Evolutionary conservation across 768 basidiomycete genomes (phyloP).

Genomic region (Baorangia bicolor): DNA sequence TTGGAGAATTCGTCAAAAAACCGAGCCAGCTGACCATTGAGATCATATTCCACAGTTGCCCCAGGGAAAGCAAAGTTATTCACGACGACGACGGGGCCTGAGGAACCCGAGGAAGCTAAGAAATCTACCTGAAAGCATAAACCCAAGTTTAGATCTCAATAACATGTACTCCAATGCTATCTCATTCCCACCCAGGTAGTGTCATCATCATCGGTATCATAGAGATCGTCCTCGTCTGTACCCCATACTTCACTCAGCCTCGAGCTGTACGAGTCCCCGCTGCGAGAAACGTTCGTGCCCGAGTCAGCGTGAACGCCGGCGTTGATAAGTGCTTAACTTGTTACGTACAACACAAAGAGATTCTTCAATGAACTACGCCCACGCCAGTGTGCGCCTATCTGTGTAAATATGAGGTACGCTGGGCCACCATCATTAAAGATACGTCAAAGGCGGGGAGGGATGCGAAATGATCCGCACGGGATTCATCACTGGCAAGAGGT

Average conservation of each 20-base stretch:
- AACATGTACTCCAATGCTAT: not conserved
- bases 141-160: not conserved
- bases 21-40: not conserved
- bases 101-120: not conserved
- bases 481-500: not conserved
- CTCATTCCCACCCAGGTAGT: conserved; percentile 8
- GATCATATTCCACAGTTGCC: conserved; percentile 7
- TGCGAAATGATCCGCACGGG: not conserved
- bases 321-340: not conserved
- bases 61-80: conserved; percentile 12
- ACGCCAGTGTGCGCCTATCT: conserved; percentile 1
- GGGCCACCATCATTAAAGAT: not conserved
- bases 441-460: not conserved
- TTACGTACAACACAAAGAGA: conserved; percentile 10
- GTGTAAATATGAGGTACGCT: not conserved
- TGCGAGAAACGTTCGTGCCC: not conserved
- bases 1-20: not conserved
- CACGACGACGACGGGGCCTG: not conserved
- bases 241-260: not conserved
- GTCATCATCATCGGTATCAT: not conserved
- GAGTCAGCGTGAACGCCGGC: not conserved
- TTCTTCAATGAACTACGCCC: not conserved
- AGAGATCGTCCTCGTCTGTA: not conserved
- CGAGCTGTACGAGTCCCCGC: conserved; percentile 15
- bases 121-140: conserved; percentile 6